Percentiles rank a stretch among this genome's conserved stretches.
phyloP scores from a whole-genome alignment of 2,329 filamentous ascomycete species.

The Coniella lustricola region DNA sequence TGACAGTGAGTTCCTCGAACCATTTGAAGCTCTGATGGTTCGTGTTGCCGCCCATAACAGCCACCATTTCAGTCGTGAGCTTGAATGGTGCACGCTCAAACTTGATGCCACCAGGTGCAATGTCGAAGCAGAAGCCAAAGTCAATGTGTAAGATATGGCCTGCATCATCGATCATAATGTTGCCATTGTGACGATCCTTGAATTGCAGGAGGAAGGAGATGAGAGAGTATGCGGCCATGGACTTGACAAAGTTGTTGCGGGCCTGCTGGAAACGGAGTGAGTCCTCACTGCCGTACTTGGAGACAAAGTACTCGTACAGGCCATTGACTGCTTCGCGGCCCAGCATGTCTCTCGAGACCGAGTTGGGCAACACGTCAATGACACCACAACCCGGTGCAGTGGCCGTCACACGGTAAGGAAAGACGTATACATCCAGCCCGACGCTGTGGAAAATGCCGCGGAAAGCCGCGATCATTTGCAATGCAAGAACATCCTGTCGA shows the following conservation, averaged over 20 bases:
- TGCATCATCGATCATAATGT: conserved; percentile 98
- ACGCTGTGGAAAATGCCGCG: conserved; percentile 93
- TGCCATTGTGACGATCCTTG: conserved; percentile 98
- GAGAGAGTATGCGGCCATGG: conserved; percentile 96
- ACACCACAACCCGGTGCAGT: conserved; percentile 96
- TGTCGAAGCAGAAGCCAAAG: conserved; percentile 99
- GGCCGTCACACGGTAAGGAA: conserved; percentile 93
- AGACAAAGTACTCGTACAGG: conserved; percentile 95
- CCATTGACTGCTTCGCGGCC: conserved; percentile 97
- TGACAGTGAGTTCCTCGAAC: conserved; percentile 95
- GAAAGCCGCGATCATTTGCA: conserved; percentile 98
- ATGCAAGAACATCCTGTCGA: conserved; percentile 87
- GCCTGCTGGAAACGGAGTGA: conserved; percentile 92
- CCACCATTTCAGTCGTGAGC: conserved; percentile 92
- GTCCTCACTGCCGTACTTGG: conserved; percentile 95
- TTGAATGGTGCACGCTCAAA: conserved; percentile 99
- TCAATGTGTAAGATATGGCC: conserved; percentile 98
- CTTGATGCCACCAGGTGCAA: conserved; percentile 90
- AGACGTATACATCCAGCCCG: conserved; percentile 93
- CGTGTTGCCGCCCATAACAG: conserved; percentile 90
- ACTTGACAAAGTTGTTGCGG: conserved; percentile 96
- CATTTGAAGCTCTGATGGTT: conserved; percentile 84
- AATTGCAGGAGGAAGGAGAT: conserved; percentile 96
- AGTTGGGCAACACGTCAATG: conserved; percentile 96
- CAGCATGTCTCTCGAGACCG: conserved; percentile 97